Base-by-base conservation (phyloP, 2,329 filamentous ascomycete species). In the Arthrobotrys megalospora region DNA sequence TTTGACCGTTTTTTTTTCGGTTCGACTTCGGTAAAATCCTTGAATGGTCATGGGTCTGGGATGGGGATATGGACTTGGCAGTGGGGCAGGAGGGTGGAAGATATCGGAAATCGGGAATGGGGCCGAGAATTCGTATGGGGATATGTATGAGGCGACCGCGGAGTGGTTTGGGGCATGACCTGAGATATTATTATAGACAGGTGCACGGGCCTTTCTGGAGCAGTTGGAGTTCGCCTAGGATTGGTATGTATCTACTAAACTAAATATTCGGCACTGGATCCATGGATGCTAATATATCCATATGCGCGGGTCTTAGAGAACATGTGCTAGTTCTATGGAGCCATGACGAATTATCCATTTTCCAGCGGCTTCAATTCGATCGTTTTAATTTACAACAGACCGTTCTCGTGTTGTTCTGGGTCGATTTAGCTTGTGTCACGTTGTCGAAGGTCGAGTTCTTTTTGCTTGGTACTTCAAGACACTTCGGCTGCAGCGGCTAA, bases 101-200 rank as follows among this genome's bases (percentile, higher is more conserved):
- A 45, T 66, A 72, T 78, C 75, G 75, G 75, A 78, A 78, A 78
- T 78, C 75, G 75, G 75, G 75, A 78, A 78, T 72, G 75, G 75
- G 75, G 75, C 75, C 75, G 75, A 77, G 32, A 21, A 12, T 53
- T 32, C 2, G 14, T 38, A 8, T 41, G 21, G 36, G 19, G 6
- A 60, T 43, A 36, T 14, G 16, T 43, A 36, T 14, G 16, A 8
- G 19, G 16, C 19, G 0, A 8, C 52, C 32, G 32, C 21, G n/a
- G 52, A 1, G 24, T 16, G 50, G 50, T 21, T 10, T 53, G 24
- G 21, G 47, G 6, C 24, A 21, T 50, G 47, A 28, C 24, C 24
- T 28, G 47, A 28, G 19, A 48, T 11, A 24, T 24, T 24, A 10
- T 48, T 24, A 24, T 48, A 48, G 6, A 14, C 19, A 48, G 2